phyloP scores from a whole-genome alignment of 2,329 filamentous ascomycete species.

The Diaporthe amygdali region DNA sequence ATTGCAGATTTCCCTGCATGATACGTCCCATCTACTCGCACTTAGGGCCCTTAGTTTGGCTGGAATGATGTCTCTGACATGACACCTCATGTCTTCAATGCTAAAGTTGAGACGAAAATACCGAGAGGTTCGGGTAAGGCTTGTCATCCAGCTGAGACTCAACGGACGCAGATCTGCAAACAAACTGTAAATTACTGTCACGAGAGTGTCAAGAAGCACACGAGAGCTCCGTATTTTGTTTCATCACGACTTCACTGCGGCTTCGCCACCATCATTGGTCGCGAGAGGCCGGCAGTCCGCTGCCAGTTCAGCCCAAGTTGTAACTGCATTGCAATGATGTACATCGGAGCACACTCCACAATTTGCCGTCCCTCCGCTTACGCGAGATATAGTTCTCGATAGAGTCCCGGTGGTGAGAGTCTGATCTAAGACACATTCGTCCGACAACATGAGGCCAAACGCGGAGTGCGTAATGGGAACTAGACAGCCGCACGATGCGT shows the following conservation, averaged over 20 bases:
- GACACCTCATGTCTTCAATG: neutral
- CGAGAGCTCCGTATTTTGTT: neutral
- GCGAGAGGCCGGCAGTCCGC: neutral
- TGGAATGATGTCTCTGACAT: conserved; percentile 1
- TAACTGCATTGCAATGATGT: neutral
- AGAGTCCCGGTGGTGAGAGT: neutral
- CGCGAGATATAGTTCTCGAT: neutral
- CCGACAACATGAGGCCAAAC: conserved; percentile 8
- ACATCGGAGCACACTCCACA: neutral
- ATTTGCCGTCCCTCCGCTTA: neutral
- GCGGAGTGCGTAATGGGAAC: neutral
- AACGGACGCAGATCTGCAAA: conserved; percentile 6
- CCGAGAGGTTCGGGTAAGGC: conserved; percentile 8
- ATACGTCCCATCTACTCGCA: neutral
- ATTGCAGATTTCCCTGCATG: neutral
- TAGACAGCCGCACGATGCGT: neutral
- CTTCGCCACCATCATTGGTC: neutral
- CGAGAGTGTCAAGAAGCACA: neutral
- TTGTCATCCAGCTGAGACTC: conserved; percentile 13
- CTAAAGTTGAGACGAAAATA: conserved; percentile 2
- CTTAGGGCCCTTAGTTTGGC: neutral
- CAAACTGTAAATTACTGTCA: neutral
- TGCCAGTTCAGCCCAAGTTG: neutral
- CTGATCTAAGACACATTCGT: neutral
- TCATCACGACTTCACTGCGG: neutral